Base-by-base conservation (phyloP, 2,329 filamentous ascomycete species). In the Fusarium nurragi region DNA sequence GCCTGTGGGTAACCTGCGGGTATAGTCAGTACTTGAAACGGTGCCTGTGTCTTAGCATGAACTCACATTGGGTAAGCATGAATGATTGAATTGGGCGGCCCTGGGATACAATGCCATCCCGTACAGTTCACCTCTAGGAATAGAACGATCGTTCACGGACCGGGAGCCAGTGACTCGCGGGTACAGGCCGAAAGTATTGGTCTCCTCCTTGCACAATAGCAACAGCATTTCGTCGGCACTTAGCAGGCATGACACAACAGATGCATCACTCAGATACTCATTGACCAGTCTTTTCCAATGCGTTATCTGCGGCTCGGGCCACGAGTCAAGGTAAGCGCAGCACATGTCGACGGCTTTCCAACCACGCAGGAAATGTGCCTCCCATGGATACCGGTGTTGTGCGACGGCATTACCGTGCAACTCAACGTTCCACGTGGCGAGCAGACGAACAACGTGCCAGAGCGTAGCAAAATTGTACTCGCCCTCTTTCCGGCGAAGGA, bases 51-150 rank as follows among this genome's bases (percentile, higher is more conserved):
- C 4, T 22, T 10, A 25, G 11, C 21, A 5, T 3, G 8, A 19
- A 62, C 72, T 64, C 56, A 73, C 72, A 38, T 73, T 74, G 13
- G 72, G 72, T 13, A 54, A 19, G n/a, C 72, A 74, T 8, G 72
- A 74, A 46, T 74, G 72, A 16, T 74, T 74, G 10, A 74, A 74
- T 43, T 67, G 70, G 12, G 72, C 72, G 5, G 72, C 72, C 8
- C 72, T 67, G 1, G 72, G 72, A 47, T 67, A 74, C 10, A 74
- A 18, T 3, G 64, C 58, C 40, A 74, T 47, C 6, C 71, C 72
- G 19, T 73, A 74, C 0, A 56, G 63, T 40, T 73, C 63, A 16
- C 72, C 72, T 54, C 72, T 56, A 1, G 63, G 39, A 3, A 43
- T 30, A 21, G 49, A 54, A n/a, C 28, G 25, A 14, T 59, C 55